Evolutionary conservation across 2,329 filamentous ascomycete genomes (phyloP).

Genomic region (Cercospora sp.): DNA sequence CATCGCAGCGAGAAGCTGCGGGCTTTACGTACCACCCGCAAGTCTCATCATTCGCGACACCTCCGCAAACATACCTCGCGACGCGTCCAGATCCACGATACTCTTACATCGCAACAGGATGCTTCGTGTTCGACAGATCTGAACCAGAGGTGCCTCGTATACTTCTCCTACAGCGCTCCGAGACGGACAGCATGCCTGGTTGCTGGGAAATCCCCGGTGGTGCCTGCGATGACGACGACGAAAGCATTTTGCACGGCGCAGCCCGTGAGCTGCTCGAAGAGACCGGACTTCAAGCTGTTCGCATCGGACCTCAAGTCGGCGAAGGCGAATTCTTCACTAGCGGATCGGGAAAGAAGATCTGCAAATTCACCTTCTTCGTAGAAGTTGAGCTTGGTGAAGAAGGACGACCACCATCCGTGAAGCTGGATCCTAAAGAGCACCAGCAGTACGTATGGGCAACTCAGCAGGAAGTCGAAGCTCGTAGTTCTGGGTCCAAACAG

Average conservation of each 20-base stretch:
- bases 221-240: not conserved
- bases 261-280: not conserved
- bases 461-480: not conserved
- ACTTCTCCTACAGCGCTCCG: not conserved
- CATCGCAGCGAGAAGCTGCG: not conserved
- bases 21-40: not conserved
- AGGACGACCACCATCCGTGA: not conserved
- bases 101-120: not conserved
- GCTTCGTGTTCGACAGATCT: not conserved
- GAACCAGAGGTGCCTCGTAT: not conserved
- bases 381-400: not conserved
- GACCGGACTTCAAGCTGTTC: not conserved
- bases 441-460: not conserved
- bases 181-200: not conserved
- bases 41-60: not conserved
- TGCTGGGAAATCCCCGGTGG: not conserved
- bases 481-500: not conserved
- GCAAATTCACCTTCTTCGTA: not conserved
- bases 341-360: not conserved
- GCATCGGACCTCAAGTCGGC: not conserved
- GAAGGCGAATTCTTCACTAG: not conserved
- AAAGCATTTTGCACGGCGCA: not conserved
- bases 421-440: not conserved
- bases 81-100: not conserved
- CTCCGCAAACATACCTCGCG: not conserved